These are phyloP conservation scores for Aspergillus asperescens DNA, from an alignment of 495 filamentous ascomycete genomes.

Conservation along the genomic window DNA sequence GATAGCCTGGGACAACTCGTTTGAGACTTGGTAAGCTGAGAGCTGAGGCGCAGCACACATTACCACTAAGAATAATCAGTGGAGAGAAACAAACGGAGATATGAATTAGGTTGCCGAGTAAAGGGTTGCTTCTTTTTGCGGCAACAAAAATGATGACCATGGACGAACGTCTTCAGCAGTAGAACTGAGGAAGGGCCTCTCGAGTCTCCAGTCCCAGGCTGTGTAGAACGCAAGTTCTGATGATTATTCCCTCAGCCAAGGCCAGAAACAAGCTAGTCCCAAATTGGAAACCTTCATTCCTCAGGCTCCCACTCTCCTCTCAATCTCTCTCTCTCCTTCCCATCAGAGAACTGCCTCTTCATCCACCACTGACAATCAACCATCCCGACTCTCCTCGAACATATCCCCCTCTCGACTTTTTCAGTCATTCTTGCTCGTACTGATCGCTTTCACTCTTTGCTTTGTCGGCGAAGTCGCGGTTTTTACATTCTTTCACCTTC, in stretches of 20 bases:
- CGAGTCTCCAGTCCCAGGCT: no score
- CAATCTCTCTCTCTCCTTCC: conserved; percentile 18
- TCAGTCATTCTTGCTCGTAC: neutral
- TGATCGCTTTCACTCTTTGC: neutral
- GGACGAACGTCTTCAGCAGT: no score
- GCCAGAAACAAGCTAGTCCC: conserved; percentile 5
- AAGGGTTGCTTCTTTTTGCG: neutral
- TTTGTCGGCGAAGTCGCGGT: neutral
- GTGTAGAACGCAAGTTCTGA: neutral
- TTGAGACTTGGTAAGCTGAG: neutral
- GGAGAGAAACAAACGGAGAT: neutral
- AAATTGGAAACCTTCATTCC: conserved; percentile 4
- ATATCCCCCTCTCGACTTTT: neutral
- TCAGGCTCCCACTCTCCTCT: conserved; percentile 13
- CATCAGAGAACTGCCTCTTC: conserved; percentile 6
- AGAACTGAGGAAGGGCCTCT: no score
- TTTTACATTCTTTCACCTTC: conserved; percentile 3
- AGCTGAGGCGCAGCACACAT: conserved; percentile 6
- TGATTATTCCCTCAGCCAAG: neutral
- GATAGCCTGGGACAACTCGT: neutral
- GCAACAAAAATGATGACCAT: neutral
- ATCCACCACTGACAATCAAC: conserved; percentile 8
- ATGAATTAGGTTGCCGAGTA: neutral
- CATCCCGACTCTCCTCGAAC: neutral
- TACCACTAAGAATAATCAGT: neutral